Base-by-base conservation (phyloP, 148 eudicot genomes). In the Beta vulgaris region DNA sequence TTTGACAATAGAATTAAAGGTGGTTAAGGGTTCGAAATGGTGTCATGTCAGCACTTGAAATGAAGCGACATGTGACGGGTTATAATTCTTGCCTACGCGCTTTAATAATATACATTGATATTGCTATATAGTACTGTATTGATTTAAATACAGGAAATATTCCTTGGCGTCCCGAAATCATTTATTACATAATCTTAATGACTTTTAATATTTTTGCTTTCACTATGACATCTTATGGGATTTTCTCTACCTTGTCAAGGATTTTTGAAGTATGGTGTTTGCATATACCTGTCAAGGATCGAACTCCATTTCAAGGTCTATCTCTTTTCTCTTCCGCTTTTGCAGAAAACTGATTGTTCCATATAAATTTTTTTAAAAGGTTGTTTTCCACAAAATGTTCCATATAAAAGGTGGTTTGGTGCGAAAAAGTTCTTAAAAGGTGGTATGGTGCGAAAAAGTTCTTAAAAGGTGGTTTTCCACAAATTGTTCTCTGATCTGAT, bases 221-320 rank as follows among this genome's bases (percentile, higher is more conserved):
- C n/a, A 74, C 29, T 31, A 37, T n/a, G 39, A 72, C 69, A 55
- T 77, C 40, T 76, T 40, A 51, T 77, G 53, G 37, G 23, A 67
- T 31, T 8, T 8, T 68, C 21, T 32, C 60, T 64, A 43, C 59
- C 39, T 48, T 76, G 18, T 83, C 84, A 75, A 88, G 92, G 88
- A 76, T 88, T 28, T 86, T 86, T 66, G 83, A 88, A 73, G 70
- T 86, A 36, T 85, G 87, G 92, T 88, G 90, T 71, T 78, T 88
- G 79, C 90, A 88, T 77, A 85, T 86, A 48, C 92, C 90, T 6
- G 77, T 78, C 58, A 76, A 63, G 77, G 88, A 88, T 65, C 84
- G 87, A 60, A 86, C 88, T 26, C 82, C 90, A 74, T 88, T 85
- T 79, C 70, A 74, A 79, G 91, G 89, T 88, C 19, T 61, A 19